Evolutionary conservation across 441 rosid species (phyloP).

Genomic region (Jatropha multifida): DNA sequence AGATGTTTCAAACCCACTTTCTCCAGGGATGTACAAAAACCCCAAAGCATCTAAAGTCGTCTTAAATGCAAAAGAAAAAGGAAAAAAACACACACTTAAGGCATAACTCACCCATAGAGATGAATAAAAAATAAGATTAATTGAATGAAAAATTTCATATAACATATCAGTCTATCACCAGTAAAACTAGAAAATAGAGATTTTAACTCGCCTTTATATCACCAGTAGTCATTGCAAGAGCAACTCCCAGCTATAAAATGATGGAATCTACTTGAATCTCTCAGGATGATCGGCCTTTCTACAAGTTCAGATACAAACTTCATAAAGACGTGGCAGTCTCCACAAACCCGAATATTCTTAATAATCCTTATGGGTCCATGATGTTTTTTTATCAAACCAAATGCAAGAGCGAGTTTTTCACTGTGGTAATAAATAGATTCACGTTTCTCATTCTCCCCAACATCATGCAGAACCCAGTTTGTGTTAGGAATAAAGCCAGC

Average conservation of each 20-base stretch:
- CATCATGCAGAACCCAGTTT: slow-evolving; percentile 52
- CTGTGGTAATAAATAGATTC: slow-evolving; percentile 58
- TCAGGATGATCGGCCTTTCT: slow-evolving; percentile 42
- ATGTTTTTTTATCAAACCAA: slow-evolving; percentile 47
- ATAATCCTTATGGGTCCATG: slow-evolving; percentile 51
- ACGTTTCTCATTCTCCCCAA: slow-evolving; percentile 52
- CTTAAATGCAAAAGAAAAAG: too few relatives aligned
- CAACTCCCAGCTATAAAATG: slow-evolving; percentile 56
- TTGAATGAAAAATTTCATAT: too few relatives aligned
- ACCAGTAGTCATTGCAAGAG: slow-evolving; percentile 36
- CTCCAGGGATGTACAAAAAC: too few relatives aligned
- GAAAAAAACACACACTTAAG: too few relatives aligned
- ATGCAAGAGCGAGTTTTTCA: slow-evolving; percentile 71
- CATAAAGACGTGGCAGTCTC: slow-evolving; percentile 65
- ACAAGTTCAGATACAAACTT: slow-evolving; percentile 42
- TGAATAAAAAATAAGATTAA: too few relatives aligned
- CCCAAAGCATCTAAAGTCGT: too few relatives aligned
- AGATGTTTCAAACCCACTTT: too few relatives aligned
- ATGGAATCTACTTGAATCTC: slow-evolving; percentile 66
- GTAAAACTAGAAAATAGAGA: not conserved
- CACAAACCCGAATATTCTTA: slow-evolving; percentile 66
- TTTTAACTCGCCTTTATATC: not conserved
- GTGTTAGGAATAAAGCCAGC: slow-evolving; percentile 49
- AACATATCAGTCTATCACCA: not conserved
- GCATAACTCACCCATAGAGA: too few relatives aligned